Base-by-base conservation (phyloP, 768 basidiomycete genomes). In the Phaffia tasmanica region DNA sequence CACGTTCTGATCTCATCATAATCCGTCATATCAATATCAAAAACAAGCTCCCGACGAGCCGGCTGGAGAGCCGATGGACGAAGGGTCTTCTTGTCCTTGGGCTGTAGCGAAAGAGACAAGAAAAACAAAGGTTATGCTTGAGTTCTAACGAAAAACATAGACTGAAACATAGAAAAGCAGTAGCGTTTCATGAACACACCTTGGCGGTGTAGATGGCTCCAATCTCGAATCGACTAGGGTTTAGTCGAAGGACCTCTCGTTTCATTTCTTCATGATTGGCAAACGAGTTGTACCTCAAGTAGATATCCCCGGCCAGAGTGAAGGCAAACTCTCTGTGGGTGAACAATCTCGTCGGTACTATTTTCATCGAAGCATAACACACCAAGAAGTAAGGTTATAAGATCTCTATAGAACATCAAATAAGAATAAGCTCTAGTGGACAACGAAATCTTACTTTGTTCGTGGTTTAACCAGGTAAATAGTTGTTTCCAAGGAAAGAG, bases 21-120 rank as follows among this genome's bases (percentile, higher is more conserved):
- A 78, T 99, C 95, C 19, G 95, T 94, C 95, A 99, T 97, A 77
- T 99, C 95, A 75, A 99, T 97, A 83, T 99, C 95, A 75, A 99
- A 95, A 0, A 98, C 94, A 53, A 99, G 85, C 75, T 98, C 95
- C 67, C 95, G 86, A 70, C 84, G 82, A 46, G 83, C 75, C 0
- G 95, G 91, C 54, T 81, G 79, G 71, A 97, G 85, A 0, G 81
- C 81, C 1, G 79, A 77, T n/a, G 85, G 79, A 15, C 84, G 83
- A 19, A 89, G 80, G 0, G 88, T 86, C 73, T 93, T 93, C 74
- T 83, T 87, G 79, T 97, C 94, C 72, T 84, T 81, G 2, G 94
- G 94, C 90, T 95, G 74, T 3, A 64, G 53, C 2, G 35, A 42
- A 32, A 8, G 29, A 29, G 35, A 46, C 7, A 18, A 21, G 16